Base-by-base conservation (phyloP, 1,284 basidiomycete genomes). In the Singerocomus rubriflavus region DNA sequence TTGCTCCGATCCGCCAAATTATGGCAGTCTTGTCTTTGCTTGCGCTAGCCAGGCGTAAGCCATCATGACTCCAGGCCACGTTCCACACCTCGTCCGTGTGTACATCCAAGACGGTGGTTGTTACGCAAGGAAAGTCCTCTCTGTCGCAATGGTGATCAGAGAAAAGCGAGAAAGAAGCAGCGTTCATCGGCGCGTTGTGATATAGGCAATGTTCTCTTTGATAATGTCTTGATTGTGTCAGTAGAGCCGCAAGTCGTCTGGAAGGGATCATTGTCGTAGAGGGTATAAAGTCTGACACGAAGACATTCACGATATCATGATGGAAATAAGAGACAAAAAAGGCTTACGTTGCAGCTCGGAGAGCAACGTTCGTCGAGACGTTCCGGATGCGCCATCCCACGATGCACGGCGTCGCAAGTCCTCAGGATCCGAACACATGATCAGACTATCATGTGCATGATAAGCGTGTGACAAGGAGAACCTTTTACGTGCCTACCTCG, bases 81-180 rank as follows among this genome's bases (percentile, higher is more conserved):
- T 90, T 85, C 95, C 96, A 99, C 12, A 99, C 93, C 68, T 99
- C 93, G 64, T 98, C 92, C 12, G 77, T 79, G 69, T 99, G 96
- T 30, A 87, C 90, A 36, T 85, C 79, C 42, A 98, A 73, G 36
- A 94, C 85, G 25, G 88, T 85, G 2, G 92, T 93, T 8, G 90
- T 93, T 27, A 87, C 75, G 29, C 82, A 81, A 11, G 96, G 96
- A 73, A 99, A 98, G 35, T 81, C 79, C 38, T 81, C 79, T 62
- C 85, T 81, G 56, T 85, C 82, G 70, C 93, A 95, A 39, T 77
- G 72, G 67, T 97, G 93, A 67, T 99, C 93, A 44, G 78, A 78
- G 62, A 95, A 92, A 36, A 99, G 73, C 11, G 93, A 94, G 65
- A 90, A 86, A 43, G 81, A 74, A 32, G 79, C 72, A 14, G 77